A percentile compares a stretch with the other conserved stretches of the same genome.
Evolutionary conservation across 2,329 filamentous ascomycete species (phyloP).

Genomic region (Fusarium sp.): DNA sequence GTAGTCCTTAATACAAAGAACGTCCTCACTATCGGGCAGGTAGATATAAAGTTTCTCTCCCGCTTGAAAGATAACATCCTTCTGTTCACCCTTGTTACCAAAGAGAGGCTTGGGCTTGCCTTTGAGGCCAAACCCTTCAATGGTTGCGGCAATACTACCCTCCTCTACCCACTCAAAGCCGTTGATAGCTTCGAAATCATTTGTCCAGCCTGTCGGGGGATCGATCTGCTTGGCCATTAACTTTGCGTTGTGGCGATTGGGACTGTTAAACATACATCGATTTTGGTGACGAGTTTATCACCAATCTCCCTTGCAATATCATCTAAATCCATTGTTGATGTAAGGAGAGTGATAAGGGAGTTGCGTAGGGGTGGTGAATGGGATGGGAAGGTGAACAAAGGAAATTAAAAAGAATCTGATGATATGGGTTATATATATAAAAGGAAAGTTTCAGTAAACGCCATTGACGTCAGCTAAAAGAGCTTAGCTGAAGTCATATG

Average conservation of each 20-base stretch:
- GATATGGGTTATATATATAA: background rate
- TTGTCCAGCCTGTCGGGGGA: background rate
- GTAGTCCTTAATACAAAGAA: background rate
- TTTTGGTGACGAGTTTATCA: background rate
- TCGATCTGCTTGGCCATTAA: background rate
- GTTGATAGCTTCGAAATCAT: background rate
- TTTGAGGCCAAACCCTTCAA: background rate
- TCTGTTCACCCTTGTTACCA: background rate
- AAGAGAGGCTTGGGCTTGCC: background rate
- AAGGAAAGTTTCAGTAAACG: fast-evolving
- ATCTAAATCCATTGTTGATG: background rate
- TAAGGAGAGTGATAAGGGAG: too few species aligned
- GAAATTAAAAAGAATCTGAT: background rate
- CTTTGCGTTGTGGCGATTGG: fast-evolving
- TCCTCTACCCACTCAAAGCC: background rate
- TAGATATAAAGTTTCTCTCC: background rate
- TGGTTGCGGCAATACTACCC: background rate
- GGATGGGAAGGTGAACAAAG: background rate
- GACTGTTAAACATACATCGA: background rate
- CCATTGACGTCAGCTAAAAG: background rate
- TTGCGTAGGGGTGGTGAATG: background rate
- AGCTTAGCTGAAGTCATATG: background rate
- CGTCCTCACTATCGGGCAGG: background rate
- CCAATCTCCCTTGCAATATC: background rate
- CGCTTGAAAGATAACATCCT: background rate